Base-by-base conservation (phyloP, 1,139 yeast genomes). In the Arxiozyma heterogenica region DNA sequence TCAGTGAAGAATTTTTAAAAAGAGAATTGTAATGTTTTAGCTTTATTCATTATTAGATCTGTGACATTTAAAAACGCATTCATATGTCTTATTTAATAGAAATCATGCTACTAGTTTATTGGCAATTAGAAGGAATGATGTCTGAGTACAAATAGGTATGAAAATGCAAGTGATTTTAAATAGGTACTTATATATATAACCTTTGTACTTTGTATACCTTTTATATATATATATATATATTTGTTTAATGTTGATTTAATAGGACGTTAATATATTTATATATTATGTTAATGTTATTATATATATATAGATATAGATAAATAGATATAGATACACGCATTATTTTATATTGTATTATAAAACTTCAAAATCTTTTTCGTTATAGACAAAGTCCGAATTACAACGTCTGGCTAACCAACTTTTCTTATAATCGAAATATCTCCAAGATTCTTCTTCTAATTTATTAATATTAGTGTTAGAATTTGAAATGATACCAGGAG, bases 391-490 rank as follows among this genome's bases (percentile, higher is more conserved):
- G 52, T 66, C 69, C 23, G 59, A 56, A 44, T 63, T 65, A 52
- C 71, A 67, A 64, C 95, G 81, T 64, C 95, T 80, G 51, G 87
- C 84, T 62, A 85, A 75, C 98, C 98, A 93, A 44, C 88, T 81
- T 61, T 86, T 89, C 68, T 88, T 94, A 69, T 83, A 87, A 70
- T 93, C 98, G 71, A 93, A 93, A 71, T 86, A 88, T 66, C 83
- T 82, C 77, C 93, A 85, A 59, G 84, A 80, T 77, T 84, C 69
- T 76, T 73, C 77, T 56, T 75, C 78, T 30, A 63, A 45, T 62
- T 56, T 68, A 70, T 51, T 41, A 15, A 41, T 17, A 42, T 48
- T 39, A 12, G 23, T 41, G 30, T 48, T 47, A 12, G 44, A 39
- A 25, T 47, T 30, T 11, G 38, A 41, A 20, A 38, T 38, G 59